Evolutionary conservation across 2,329 filamentous ascomycete genomes (phyloP), one percentile per base, ranked within the genome.

Genomic region (Diatrype stigma): DNA sequence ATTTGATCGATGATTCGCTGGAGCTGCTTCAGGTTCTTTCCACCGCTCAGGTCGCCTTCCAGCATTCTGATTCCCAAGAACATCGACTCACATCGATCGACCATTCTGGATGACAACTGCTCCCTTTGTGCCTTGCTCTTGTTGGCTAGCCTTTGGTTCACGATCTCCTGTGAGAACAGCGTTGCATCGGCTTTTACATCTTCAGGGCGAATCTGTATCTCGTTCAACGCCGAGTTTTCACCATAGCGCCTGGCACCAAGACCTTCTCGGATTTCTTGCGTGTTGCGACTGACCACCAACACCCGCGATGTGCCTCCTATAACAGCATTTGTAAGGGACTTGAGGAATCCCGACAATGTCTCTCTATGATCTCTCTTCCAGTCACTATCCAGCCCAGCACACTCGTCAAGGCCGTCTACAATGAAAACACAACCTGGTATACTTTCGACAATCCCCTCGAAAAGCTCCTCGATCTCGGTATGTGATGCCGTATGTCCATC

Each of bases 401-500:
- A 72, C 49, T 72, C 69, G 14, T 72, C 69, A 11, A 71, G 52
- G 0, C 70, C 68, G 30, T 72, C 69, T 0, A 67, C 26, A 0
- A 69, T 28, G 6, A 70, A 59, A 0, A 46, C 50, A 2, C 57
- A 66, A 0, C 22, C 37, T 0, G 63, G 58, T 3, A 63, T 30
- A 1, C 21, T 22, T 0, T 46, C 46, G 1, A 60, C 5, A 0
- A 63, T 6, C 2, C 55, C 16, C 2, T 32, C 38, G 17, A 67
- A 61, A 4, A 68, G 26, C 0, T 47, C 14, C 2, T 58, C 11
- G 3, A 68, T 51, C 2, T 50, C 48, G 0, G 11, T 42, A 3
- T 55, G 37, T 0, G 63, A 60, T 2, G 65, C 62, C 1, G 42
- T 12, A 1, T 47, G 44, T 1, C 49, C 44, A 7, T 7, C 38